These are phyloP conservation scores for Umbelopsis sp. DNA, from an alignment of 192 early-diverging fungal genomes.

Conservation along the genomic window DNA sequence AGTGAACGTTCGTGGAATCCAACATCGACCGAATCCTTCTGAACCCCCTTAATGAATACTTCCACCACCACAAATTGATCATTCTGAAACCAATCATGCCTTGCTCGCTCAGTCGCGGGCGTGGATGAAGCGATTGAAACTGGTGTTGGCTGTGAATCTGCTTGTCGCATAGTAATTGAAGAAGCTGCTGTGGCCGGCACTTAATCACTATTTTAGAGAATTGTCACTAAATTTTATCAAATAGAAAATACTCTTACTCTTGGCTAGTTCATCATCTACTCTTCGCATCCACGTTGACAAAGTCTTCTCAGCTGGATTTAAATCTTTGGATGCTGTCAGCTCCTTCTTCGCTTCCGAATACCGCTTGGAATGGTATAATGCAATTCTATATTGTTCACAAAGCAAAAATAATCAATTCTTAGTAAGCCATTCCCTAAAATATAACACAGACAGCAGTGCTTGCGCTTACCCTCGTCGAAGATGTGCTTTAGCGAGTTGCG, in stretches of 20 bases:
- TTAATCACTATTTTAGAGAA: too few relatives aligned
- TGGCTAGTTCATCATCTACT: slow-evolving; percentile 62
- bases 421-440: background rate
- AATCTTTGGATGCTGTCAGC: slow-evolving; percentile 46
- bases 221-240: background rate
- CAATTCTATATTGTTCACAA: slow-evolving; percentile 41
- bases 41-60: slow-evolving; percentile 90
- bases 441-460: too few relatives aligned
- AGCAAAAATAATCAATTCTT: background rate
- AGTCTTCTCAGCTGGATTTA: slow-evolving; percentile 50
- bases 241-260: slow-evolving; percentile 50
- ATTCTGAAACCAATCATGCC: slow-evolving; percentile 98
- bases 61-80: slow-evolving; percentile 84
- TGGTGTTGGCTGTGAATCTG: background rate
- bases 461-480: slow-evolving; percentile 57
- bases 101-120: slow-evolving; percentile 15
- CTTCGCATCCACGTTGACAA: slow-evolving; percentile 56
- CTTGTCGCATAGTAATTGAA: too few relatives aligned
- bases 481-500: slow-evolving; percentile 68
- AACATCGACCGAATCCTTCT: slow-evolving; percentile 70
- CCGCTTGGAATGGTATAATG: slow-evolving; percentile 55
- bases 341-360: slow-evolving; percentile 64
- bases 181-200: too few relatives aligned
- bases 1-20: slow-evolving; percentile 63
- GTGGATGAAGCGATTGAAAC: background rate